A percentile compares a stretch with the other conserved stretches of the same genome.
Evolutionary conservation across 495 filamentous ascomycete species (phyloP).

Genomic region (Neurospora hispaniola): DNA sequence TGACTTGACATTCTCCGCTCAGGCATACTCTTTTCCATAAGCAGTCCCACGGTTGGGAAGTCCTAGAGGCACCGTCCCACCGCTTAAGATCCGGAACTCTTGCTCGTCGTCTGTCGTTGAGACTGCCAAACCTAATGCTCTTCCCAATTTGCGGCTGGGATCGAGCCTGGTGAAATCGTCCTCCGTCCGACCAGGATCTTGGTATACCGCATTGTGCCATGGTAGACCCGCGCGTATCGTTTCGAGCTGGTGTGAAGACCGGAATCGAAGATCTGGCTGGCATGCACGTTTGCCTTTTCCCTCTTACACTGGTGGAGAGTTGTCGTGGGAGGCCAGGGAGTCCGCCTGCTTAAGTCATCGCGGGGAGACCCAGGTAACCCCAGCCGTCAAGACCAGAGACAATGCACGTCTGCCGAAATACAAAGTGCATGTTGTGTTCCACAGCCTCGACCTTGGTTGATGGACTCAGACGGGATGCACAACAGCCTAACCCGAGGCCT

Average conservation of each 20-base stretch:
- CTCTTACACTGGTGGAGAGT: neutral
- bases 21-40: slow-evolving; percentile 36
- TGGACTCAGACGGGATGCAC: neutral
- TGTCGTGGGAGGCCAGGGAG: neutral
- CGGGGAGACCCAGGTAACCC: neutral
- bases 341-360: neutral
- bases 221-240: neutral
- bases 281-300: neutral
- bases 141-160: neutral
- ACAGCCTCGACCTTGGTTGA: neutral
- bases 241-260: neutral
- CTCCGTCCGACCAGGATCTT: neutral
- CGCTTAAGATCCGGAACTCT: slow-evolving; percentile 26
- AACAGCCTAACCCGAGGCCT: neutral
- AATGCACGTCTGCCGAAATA: neutral
- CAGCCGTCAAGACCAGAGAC: neutral
- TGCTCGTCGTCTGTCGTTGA: slow-evolving; percentile 9
- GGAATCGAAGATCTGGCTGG: neutral
- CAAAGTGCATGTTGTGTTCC: neutral
- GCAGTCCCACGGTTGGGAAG: slow-evolving; percentile 40
- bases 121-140: slow-evolving; percentile 4
- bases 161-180: neutral
- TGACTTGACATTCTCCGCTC: neutral
- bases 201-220: neutral
- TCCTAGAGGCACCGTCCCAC: slow-evolving; percentile 47